Evolutionary conservation across 2,329 filamentous ascomycete species (phyloP), one percentile per base, ranked within the genome.

Genomic region (Tolypocladium album): DNA sequence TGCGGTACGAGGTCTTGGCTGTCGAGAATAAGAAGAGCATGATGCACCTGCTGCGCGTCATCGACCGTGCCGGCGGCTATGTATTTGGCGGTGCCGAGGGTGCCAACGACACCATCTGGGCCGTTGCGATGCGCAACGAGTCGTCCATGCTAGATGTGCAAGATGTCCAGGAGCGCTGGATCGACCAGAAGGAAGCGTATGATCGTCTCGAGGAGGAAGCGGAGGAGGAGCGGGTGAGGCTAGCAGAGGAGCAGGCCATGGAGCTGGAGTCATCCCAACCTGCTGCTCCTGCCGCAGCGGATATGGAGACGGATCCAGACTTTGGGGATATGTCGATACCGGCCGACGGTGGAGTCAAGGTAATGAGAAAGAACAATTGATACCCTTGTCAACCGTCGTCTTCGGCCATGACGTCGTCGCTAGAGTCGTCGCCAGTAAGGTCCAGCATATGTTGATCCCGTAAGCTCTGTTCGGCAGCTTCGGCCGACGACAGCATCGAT

Each of bases 11-110:
- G 71, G 95, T 95, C 0, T 78, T 99, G 38, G 92, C 94, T 0
- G 92, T 99, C 1, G 94, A 99, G 75, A 94, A 99, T 71, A 97
- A 96, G 73, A 90, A 88, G 75, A 95, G 90, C 70, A 97, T 99
- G 92, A 95, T 95, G 85, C 87, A 89, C 66, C 79, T 99, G 4
- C 78, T 99, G 58, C 86, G 89, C 55, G 88, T 93, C 0, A 92
- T 99, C 69, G 94, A 99, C 72, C 84, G 94, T 50, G 93, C 94
- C 0, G 88, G 90, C 12, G 94, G 94, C 0, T 97, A 97, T 75
- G 89, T 92, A 0, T 97, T 99, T 76, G 92, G 92, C 0, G 83
- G 88, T 6, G 89, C 91, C 0, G 91, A 97, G 71, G 93, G 92
- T 2, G 90, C 92, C 55, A 97, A 97, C 67, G 93, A 99, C 71